Conservation (phyloP, 2,329 filamentous ascomycete species). For the Calonectria fujianensis region DNA sequence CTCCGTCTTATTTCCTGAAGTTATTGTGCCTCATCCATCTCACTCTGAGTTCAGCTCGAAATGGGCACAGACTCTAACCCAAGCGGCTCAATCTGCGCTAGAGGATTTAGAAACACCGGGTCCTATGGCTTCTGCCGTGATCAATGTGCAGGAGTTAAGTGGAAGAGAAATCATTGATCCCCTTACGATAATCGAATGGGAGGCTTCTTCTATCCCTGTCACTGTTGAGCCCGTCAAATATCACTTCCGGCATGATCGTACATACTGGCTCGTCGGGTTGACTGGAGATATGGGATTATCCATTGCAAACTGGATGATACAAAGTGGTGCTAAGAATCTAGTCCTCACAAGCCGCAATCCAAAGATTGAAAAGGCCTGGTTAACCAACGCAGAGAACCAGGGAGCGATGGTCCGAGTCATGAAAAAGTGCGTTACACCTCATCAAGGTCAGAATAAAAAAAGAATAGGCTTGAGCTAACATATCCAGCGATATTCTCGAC, state of each 20-base stretch:
- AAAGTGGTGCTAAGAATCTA: conserved; percentile 13
- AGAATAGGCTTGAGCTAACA: background rate
- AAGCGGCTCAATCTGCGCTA: background rate
- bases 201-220: background rate
- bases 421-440: background rate
- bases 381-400: background rate
- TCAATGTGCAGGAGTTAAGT: background rate
- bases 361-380: conserved; percentile 8
- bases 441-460: background rate
- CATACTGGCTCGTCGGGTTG: conserved; percentile 29
- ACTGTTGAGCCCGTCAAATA: conserved; percentile 3
- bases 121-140: background rate
- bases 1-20: background rate
- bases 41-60: background rate
- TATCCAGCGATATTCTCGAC: background rate
- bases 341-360: conserved; percentile 22
- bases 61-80: background rate
- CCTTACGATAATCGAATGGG: background rate
- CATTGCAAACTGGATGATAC: conserved; percentile 23
- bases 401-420: conserved; percentile 8
- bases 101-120: background rate
- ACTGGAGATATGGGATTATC: conserved; percentile 26
- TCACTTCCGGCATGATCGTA: conserved; percentile 18
- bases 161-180: background rate
- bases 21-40: background rate